phyloP scores from a whole-genome alignment of 495 filamentous ascomycete species.

The Podospora sp. region DNA sequence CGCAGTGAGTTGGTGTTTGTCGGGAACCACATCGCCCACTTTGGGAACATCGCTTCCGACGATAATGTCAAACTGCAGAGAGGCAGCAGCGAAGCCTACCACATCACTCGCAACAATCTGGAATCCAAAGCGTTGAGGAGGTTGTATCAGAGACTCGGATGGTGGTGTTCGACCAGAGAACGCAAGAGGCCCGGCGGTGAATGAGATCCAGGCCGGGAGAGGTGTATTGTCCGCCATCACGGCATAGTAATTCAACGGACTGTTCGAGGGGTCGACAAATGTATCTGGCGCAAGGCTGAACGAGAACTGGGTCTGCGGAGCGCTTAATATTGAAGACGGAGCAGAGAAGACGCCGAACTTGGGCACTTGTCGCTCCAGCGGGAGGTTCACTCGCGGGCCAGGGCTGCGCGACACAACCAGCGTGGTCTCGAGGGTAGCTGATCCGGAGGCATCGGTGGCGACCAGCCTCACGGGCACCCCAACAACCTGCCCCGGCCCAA shows the following conservation, averaged over 20 bases:
- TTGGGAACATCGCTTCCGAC: slow-evolving; percentile 61
- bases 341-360: slow-evolving; percentile 46
- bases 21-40: background rate
- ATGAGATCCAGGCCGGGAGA: slow-evolving; percentile 83
- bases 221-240: slow-evolving; percentile 76
- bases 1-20: slow-evolving; percentile 55
- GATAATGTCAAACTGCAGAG: slow-evolving; percentile 66
- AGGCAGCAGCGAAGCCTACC: slow-evolving; percentile 69
- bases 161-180: slow-evolving; percentile 77
- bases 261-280: slow-evolving; percentile 35
- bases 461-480: slow-evolving; percentile 58
- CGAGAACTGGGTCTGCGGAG: slow-evolving; percentile 41
- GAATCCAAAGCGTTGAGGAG: slow-evolving; percentile 73
- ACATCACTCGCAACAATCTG: slow-evolving; percentile 80
- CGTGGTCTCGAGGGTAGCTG: slow-evolving; percentile 59
- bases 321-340: slow-evolving; percentile 42
- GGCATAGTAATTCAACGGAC: slow-evolving; percentile 66
- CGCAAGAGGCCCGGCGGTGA: slow-evolving; percentile 63
- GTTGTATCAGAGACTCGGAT: slow-evolving; percentile 60
- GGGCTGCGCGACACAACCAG: slow-evolving; percentile 61
- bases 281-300: slow-evolving; percentile 44
- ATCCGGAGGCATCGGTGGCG: slow-evolving; percentile 62
- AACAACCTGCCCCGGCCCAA: slow-evolving; percentile 50
- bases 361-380: slow-evolving; percentile 41
- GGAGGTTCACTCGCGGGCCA: slow-evolving; percentile 38